phyloP scores from a whole-genome alignment of 2,329 filamentous ascomycete species.

The Didymella keratinophila region DNA sequence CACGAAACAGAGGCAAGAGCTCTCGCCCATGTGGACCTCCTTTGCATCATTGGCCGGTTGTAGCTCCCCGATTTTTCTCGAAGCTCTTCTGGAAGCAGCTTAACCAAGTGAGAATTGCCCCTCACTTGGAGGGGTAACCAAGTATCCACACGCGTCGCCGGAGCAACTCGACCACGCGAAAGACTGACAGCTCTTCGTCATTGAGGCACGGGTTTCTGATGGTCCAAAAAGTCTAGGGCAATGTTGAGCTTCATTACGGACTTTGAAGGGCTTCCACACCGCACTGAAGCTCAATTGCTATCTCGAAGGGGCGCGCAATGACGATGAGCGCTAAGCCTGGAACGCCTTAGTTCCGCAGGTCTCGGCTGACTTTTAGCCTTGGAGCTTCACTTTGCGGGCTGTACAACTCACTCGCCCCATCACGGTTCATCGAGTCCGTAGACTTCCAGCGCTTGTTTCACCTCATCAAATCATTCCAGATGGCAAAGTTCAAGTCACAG shows the following conservation, averaged over 20 bases:
- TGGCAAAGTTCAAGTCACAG: not conserved
- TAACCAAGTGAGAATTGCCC: constrained; percentile 21
- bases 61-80: constrained; percentile 16
- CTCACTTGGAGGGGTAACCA: constrained; percentile 7
- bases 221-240: not conserved
- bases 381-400: not conserved
- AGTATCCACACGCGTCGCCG: constrained; percentile 5
- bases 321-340: constrained; percentile 2
- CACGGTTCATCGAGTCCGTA: not conserved
- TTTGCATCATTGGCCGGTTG: constrained; percentile 15
- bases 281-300: not conserved
- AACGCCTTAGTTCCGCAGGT: not conserved
- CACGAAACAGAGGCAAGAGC: constrained; percentile 25
- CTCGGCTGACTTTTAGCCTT: not conserved
- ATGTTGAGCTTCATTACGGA: not conserved
- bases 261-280: not conserved
- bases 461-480: not conserved
- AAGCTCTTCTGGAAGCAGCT: constrained; percentile 20
- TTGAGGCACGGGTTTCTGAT: not conserved
- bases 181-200: not conserved
- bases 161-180: constrained; percentile 7
- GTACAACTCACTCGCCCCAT: not conserved
- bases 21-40: constrained; percentile 17
- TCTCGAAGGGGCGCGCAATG: not conserved
- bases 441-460: not conserved